Evolutionary conservation across 1,284 basidiomycete genomes (phyloP).

Genomic region (Trametes sp.): DNA sequence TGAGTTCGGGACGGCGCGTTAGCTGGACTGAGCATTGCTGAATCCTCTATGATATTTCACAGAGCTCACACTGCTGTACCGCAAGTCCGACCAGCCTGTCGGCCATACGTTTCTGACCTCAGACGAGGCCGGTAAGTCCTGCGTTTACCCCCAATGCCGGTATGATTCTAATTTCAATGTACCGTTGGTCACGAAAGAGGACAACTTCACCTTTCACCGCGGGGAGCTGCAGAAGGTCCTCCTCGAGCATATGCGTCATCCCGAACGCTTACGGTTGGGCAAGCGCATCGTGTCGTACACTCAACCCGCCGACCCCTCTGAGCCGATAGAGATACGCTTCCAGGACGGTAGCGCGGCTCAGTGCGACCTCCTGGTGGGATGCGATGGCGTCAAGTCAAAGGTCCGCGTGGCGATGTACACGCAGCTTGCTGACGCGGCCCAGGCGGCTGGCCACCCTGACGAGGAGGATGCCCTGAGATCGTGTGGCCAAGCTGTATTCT

Average conservation of each 20-base stretch:
- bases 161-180: too few species aligned
- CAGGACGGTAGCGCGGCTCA: constrained; percentile 54
- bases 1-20: background rate
- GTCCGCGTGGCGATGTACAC: constrained; percentile 23
- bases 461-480: constrained; percentile 3
- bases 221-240: constrained; percentile 59
- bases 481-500: background rate
- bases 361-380: constrained; percentile 58
- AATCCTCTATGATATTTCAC: background rate
- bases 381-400: constrained; percentile 4
- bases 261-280: constrained; percentile 50
- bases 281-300: constrained; percentile 58
- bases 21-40: too few species aligned
- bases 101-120: too few species aligned
- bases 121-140: too few species aligned
- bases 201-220: constrained; percentile 54
- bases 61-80: constrained; percentile 20
- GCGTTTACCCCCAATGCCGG: too few species aligned
- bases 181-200: too few species aligned
- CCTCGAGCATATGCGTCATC: constrained; percentile 49
- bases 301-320: constrained; percentile 36
- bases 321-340: constrained; percentile 50
- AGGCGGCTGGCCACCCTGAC: background rate
- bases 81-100: constrained; percentile 22
- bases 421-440: constrained; percentile 19